Percentiles rank a stretch among this genome's conserved stretches.
phyloP scores from a whole-genome alignment of 352 stramenopile species.

The Phytophthora sansomeana region DNA sequence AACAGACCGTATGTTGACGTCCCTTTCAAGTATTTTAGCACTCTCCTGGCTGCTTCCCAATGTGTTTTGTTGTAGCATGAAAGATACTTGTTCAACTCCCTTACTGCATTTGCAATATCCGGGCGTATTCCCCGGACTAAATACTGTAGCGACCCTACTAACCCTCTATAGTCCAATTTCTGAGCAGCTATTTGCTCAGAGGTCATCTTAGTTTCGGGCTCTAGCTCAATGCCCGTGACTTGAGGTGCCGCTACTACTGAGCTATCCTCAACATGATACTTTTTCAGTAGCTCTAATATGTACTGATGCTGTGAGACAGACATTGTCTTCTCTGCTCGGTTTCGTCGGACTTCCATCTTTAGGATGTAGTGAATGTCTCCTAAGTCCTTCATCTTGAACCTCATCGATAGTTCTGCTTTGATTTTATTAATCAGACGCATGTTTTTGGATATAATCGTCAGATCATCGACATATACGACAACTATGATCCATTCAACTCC shows the following conservation, averaged over 20 bases:
- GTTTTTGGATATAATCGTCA: neutral
- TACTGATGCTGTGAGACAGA: conserved; percentile 4
- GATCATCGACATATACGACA: conserved; percentile 32
- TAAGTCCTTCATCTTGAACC: conserved; percentile 37
- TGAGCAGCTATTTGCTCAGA: conserved; percentile 22
- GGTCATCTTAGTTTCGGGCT: conserved; percentile 24
- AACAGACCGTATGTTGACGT: neutral
- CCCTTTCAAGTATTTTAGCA: conserved; percentile 26
- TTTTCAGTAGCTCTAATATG: conserved; percentile 3
- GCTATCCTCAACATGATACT: conserved; percentile 9
- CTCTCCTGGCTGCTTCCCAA: conserved; percentile 26
- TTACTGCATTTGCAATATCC: conserved; percentile 42
- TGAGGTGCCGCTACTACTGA: conserved; percentile 19
- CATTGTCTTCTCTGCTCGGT: conserved; percentile 3
- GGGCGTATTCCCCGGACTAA: conserved; percentile 33
- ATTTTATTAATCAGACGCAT: conserved; percentile 17
- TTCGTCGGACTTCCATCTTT: conserved; percentile 6
- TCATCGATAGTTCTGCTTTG: conserved; percentile 21
- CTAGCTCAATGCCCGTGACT: conserved; percentile 13
- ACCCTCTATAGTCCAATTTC: conserved; percentile 24
- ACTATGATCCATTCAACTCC: conserved; percentile 29
- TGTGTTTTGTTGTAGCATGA: conserved; percentile 18
- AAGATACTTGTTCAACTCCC: conserved; percentile 22
- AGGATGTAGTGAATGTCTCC: conserved; percentile 10
- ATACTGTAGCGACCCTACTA: conserved; percentile 38